These are phyloP conservation scores for Suillus subalutaceus DNA, from an alignment of 768 basidiomycete genomes.

Conservation along the genomic window DNA sequence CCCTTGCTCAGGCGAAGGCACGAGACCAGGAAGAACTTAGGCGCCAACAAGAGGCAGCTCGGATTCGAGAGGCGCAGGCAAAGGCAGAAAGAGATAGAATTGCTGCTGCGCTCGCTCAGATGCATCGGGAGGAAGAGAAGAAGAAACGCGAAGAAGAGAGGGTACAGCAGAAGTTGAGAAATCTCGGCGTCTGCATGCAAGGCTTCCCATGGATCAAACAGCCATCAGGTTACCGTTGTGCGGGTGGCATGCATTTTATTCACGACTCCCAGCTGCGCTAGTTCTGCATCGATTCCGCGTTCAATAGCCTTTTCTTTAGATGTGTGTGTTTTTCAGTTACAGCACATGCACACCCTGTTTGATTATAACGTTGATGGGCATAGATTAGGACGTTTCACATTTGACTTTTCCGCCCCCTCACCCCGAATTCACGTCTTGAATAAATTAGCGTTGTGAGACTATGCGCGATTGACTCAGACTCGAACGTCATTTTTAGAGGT, in stretches of 20 bases:
- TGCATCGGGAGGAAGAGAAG: slow-evolving; percentile 29
- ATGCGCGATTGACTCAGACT: too few species aligned
- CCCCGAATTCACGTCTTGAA: too few species aligned
- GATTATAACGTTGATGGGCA: too few species aligned
- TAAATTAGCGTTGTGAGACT: too few species aligned
- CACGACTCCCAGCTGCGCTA: slow-evolving; percentile 29
- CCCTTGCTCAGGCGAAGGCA: slow-evolving; percentile 24
- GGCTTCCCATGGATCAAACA: slow-evolving; percentile 51
- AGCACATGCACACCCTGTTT: background rate
- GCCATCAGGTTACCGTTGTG: slow-evolving; percentile 45
- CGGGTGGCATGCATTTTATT: slow-evolving; percentile 49
- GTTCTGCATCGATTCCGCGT: background rate
- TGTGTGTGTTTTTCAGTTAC: background rate
- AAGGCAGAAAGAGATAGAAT: slow-evolving; percentile 23
- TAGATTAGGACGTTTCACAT: too few species aligned
- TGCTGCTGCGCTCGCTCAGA: slow-evolving; percentile 31
- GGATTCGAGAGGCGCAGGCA: slow-evolving; percentile 17
- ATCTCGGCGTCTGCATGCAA: slow-evolving; percentile 52
- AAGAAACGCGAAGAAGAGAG: slow-evolving; percentile 28
- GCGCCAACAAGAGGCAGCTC: slow-evolving; percentile 24
- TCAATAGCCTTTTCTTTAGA: background rate
- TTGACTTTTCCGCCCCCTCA: too few species aligned
- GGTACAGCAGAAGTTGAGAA: slow-evolving; percentile 43
- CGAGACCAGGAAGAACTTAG: slow-evolving; percentile 23
- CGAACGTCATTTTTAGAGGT: too few species aligned